These are phyloP conservation scores for Colletotrichum aenigma DNA, from an alignment of 2,329 filamentous ascomycete genomes.

Conservation along the genomic window DNA sequence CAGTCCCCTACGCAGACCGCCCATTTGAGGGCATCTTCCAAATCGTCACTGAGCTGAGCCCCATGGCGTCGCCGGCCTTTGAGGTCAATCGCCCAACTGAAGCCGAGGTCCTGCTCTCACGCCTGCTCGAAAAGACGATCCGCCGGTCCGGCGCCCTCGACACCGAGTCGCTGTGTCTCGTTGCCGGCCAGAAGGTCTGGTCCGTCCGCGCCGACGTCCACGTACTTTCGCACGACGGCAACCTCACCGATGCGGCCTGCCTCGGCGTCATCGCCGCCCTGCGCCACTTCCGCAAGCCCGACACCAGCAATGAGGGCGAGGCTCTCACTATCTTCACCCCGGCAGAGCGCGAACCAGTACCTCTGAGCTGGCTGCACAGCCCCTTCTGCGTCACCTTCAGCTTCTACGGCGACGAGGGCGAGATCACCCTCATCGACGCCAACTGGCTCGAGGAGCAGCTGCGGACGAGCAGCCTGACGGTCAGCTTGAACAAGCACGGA, in stretches of 20 bases:
- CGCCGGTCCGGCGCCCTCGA: constrained; percentile 91
- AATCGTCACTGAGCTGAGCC: constrained; percentile 88
- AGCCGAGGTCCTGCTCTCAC: constrained; percentile 83
- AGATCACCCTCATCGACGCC: constrained; percentile 74
- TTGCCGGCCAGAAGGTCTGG: constrained; percentile 91
- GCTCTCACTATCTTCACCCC: constrained; percentile 82
- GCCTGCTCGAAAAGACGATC: constrained; percentile 91
- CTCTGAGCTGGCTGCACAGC: constrained; percentile 88
- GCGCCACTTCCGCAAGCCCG: constrained; percentile 89
- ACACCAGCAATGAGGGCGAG: constrained; percentile 85
- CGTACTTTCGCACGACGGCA: constrained; percentile 88
- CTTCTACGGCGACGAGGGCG: constrained; percentile 77
- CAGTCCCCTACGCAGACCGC: constrained; percentile 82
- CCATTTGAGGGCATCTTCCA: constrained; percentile 96
- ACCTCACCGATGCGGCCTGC: constrained; percentile 84
- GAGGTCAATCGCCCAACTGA: constrained; percentile 85
- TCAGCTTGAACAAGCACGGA: constrained; percentile 87
- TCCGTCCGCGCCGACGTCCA: constrained; percentile 90
- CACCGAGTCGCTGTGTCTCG: constrained; percentile 92
- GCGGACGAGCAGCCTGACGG: constrained; percentile 73
- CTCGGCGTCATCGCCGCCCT: constrained; percentile 87
- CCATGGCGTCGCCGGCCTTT: constrained; percentile 90
- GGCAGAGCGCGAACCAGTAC: constrained; percentile 87
- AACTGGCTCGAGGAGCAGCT: constrained; percentile 78
- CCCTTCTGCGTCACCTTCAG: constrained; percentile 91